Evolutionary conservation across 352 stramenopile genomes (phyloP).

Genomic region (Elongisporangium undulatum): DNA sequence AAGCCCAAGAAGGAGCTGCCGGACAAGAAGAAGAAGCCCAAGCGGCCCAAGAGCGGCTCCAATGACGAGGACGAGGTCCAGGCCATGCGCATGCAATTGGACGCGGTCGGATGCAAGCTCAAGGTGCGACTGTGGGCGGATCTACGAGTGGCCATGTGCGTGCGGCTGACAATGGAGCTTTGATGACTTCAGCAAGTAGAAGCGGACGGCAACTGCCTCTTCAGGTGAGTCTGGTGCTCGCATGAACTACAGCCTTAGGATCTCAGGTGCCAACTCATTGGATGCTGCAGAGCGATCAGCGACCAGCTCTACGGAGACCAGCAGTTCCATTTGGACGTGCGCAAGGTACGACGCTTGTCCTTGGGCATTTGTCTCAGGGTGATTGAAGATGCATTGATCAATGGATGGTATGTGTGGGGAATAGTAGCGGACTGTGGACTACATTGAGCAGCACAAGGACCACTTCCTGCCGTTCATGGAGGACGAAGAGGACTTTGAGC

Average conservation of each 20-base stretch:
- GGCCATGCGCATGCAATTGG: constrained; percentile 52
- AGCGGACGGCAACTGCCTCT: constrained; percentile 81
- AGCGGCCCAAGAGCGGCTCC: constrained; percentile 17
- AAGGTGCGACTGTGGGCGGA: constrained; percentile 11
- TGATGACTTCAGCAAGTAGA: constrained; percentile 53
- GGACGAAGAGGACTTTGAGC: constrained; percentile 83
- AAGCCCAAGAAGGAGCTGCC: constrained; percentile 1
- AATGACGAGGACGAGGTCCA: constrained; percentile 47
- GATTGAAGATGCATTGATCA: background rate
- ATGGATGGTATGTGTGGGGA: background rate
- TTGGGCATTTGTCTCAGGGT: background rate
- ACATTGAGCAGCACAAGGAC: constrained; percentile 60
- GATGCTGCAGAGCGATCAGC: constrained; percentile 39
- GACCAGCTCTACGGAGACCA: constrained; percentile 79
- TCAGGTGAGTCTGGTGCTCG: constrained; percentile 32
- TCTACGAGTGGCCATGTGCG: background rate
- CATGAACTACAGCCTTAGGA: background rate
- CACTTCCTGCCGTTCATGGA: constrained; percentile 89
- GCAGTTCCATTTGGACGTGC: constrained; percentile 55
- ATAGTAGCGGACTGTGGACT: constrained; percentile 58
- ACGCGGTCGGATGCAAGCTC: constrained; percentile 63
- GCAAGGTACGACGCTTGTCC: constrained; percentile 25
- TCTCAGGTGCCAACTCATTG: constrained; percentile 5
- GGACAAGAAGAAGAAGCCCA: constrained; percentile 31
- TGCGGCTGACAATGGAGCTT: constrained; percentile 3